Base-by-base conservation (phyloP, 352 stramenopile genomes). In the Phytophthora europaea region DNA sequence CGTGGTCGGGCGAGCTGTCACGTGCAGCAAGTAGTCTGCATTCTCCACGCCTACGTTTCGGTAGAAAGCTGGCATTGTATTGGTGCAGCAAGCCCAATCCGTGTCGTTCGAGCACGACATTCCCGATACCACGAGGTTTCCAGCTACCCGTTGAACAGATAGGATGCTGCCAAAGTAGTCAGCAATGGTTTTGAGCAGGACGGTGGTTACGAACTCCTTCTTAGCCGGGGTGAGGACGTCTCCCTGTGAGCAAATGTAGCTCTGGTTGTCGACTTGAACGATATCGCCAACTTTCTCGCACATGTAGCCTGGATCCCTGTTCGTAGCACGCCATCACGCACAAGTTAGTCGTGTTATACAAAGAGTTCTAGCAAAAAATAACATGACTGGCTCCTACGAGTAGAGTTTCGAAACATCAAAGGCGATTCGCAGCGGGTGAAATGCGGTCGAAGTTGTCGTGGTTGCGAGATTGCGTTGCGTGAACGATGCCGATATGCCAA, bases 391-490 rank as follows among this genome's bases (percentile, higher is more conserved):
- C 22, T 31, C 77, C 64, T 82, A 89, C 83, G 73, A 85, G 23
- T 65, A 81, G 22, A 95, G 82, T 50, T 92, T 93, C 7, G 88
- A 95, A 0, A 93, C 59, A 28, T 95, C 88, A 28, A 95, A 95
- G 16, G 76, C 83, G 50, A 94, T 93, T 40, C 88, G 85, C n/a
- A 95, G 86, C 1, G 84, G 88, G 33, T 93, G 83, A 45, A 91
- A 94, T 0, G 82, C 54, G 4, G 78, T 65, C 4, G 72, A 48
- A 4, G 69, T 61, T 4, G 66, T 48, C 0, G 67, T 62, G 0
- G 70, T 60, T 65, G 73, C 48, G 2, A 93, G 73, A 15, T 73
- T 82, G 3, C 86, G 81, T 15, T 68, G 66, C 1, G 55, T 56
- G 1, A 68, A 31, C 61, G 50, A 34, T n/a, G 52, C 47, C 23